Percentiles rank a stretch among this genome's conserved stretches.
Conservation (phyloP, 768 basidiomycete species). For the Neoboletus magnificus region DNA sequence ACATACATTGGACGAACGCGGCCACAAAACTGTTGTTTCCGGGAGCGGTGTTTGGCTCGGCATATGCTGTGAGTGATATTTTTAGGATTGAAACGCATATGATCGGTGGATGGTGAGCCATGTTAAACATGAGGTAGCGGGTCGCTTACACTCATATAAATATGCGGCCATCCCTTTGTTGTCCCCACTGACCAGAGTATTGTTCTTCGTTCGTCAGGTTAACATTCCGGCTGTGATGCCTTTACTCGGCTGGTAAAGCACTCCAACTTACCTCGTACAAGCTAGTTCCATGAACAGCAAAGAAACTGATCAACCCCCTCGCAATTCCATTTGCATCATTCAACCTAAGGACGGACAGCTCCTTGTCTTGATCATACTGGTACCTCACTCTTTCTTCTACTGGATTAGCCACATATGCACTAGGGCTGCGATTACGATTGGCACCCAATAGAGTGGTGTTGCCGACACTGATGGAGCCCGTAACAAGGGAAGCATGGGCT, state of each 20-base stretch:
- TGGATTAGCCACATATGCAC: conserved; percentile 75
- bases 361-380: conserved; percentile 70
- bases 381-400: conserved; percentile 64
- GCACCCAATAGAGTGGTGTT: conserved; percentile 67
- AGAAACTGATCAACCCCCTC: conserved; percentile 70
- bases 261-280: conserved; percentile 55
- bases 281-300: conserved; percentile 77
- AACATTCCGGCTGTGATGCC: neutral
- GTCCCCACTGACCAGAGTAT: conserved; percentile 75
- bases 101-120: neutral
- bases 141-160: conserved; percentile 61
- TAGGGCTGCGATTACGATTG: conserved; percentile 73
- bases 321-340: conserved; percentile 55
- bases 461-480: conserved; percentile 59
- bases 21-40: conserved; percentile 71
- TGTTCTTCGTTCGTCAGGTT: conserved; percentile 49
- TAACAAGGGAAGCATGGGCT: conserved; percentile 60
- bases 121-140: neutral
- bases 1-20: conserved; percentile 69
- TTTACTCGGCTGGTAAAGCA: neutral
- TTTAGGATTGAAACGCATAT: neutral
- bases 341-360: conserved; percentile 64
- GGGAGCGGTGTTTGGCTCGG: conserved; percentile 63
- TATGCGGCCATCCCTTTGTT: conserved; percentile 87
- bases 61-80: conserved; percentile 40